phyloP scores from a whole-genome alignment of 768 basidiomycete genomes.

The Clitopilus hobsonii region DNA sequence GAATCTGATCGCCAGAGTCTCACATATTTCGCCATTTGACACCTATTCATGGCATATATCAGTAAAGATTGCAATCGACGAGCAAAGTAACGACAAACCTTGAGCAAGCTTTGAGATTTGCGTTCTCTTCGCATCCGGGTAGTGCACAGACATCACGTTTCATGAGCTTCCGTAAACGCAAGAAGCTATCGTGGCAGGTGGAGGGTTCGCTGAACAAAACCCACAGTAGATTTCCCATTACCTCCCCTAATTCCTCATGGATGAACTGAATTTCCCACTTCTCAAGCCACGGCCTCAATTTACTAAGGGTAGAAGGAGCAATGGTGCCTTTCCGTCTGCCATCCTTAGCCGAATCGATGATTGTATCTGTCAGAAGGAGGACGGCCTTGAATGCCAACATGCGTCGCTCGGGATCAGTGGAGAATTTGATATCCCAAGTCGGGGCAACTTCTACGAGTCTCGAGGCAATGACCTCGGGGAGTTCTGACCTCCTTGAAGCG shows the following conservation, averaged over 20 bases:
- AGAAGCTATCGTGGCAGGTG: background rate
- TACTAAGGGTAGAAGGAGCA: background rate
- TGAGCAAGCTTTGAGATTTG: background rate
- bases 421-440: background rate
- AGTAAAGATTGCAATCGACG: background rate
- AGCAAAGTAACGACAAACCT: background rate
- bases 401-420: too few relatives aligned
- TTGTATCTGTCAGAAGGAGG: background rate
- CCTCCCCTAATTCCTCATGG: background rate
- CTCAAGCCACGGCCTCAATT: background rate
- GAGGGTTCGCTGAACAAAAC: background rate
- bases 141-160: background rate
- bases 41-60: background rate
- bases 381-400: too few relatives aligned
- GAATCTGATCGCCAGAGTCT: too few relatives aligned
- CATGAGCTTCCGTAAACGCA: background rate
- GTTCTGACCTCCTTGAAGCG: background rate
- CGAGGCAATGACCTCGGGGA: background rate
- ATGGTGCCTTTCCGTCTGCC: background rate
- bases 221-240: background rate
- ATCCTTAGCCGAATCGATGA: background rate
- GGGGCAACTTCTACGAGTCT: background rate
- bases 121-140: background rate
- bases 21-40: background rate
- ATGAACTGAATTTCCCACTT: background rate